Percentiles rank a stretch among this genome's conserved stretches.
Conservation (phyloP, 352 stramenopile species). For the Phytophthora parvispora region DNA sequence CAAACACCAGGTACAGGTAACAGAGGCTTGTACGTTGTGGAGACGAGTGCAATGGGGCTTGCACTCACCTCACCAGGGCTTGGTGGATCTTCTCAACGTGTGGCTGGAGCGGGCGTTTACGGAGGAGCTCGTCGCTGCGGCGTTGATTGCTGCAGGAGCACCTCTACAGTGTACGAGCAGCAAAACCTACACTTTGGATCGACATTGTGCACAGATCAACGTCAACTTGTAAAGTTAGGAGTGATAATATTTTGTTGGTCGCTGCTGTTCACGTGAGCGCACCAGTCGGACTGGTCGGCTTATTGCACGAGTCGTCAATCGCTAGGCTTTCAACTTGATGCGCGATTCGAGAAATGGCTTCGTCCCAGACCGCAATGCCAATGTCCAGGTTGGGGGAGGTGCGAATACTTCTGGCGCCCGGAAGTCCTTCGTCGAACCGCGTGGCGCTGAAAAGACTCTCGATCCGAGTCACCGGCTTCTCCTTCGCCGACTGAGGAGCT, state of each 20-base stretch:
- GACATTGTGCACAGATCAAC: too few relatives aligned
- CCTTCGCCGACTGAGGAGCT: neutral
- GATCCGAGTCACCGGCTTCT: neutral
- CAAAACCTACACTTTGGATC: neutral
- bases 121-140: neutral
- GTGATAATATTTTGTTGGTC: too few relatives aligned
- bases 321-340: conserved; percentile 35
- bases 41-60: neutral
- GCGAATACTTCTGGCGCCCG: neutral
- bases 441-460: conserved; percentile 33
- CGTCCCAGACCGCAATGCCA: conserved; percentile 24
- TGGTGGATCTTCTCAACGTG: conserved; percentile 29
- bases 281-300: too few relatives aligned
- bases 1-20: neutral
- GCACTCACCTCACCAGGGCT: neutral
- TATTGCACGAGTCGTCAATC: conserved; percentile 24
- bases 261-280: too few relatives aligned
- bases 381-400: conserved; percentile 7
- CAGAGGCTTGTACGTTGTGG: neutral
- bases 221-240: too few relatives aligned
- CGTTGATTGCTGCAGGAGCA: conserved; percentile 11
- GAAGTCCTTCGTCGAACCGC: conserved; percentile 1
- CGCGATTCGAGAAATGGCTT: conserved; percentile 20
- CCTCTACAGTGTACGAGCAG: neutral
- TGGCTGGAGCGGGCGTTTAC: conserved; percentile 15